Evolutionary conservation across 805 yeast genomes (phyloP), one percentile per base, ranked within the genome.

Genomic region (Barnettozyma sp.): DNA sequence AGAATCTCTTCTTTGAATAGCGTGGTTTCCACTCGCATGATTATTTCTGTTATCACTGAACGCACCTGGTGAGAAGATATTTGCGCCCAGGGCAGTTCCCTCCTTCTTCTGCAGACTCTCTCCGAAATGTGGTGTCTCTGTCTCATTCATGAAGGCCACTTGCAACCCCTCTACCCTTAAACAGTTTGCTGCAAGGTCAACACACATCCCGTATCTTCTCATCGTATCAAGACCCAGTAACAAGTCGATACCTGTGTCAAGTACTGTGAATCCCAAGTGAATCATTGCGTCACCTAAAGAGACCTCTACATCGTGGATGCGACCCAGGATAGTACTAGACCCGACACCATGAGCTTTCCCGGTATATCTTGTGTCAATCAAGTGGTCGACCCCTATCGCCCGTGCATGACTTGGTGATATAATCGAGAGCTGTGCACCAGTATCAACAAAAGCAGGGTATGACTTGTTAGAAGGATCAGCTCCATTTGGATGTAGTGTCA

Each of bases 291-390:
- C 69, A 12, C 83, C 95, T 29, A 92, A 76, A 45, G 77, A 78
- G 26, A 92, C 69, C 14, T 94, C 94, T 0, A 86, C 94, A 44
- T 85, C 78, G 55, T 92, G 97, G 26, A 92, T 81, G 42, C 83
- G 69, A 3, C 98, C 99, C 22, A 77, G 54, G 33, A 87, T 84
- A 41, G 73, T 68, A 16, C 82, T 76, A 2, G 77, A 69, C 2
- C 98, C 99, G 11, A 92, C 97, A 30, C 98, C 99, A 36, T 75
- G 65, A 2, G 95, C 97, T 50, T 76, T 76, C 16, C 96, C 95
- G 29, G 66, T 66, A 55, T 78, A 86, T 41, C 96, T 66, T 41
- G 62, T 76, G 55, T 92, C 99, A 6, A 92, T 76, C 38, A 87
- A 62, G 45, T 81, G 75, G 18, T 76, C 60, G 18, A 92, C 61